Percentiles rank a stretch among this genome's conserved stretches.
phyloP scores from a whole-genome alignment of 345 rosid species.

The Populus pruinosa region DNA sequence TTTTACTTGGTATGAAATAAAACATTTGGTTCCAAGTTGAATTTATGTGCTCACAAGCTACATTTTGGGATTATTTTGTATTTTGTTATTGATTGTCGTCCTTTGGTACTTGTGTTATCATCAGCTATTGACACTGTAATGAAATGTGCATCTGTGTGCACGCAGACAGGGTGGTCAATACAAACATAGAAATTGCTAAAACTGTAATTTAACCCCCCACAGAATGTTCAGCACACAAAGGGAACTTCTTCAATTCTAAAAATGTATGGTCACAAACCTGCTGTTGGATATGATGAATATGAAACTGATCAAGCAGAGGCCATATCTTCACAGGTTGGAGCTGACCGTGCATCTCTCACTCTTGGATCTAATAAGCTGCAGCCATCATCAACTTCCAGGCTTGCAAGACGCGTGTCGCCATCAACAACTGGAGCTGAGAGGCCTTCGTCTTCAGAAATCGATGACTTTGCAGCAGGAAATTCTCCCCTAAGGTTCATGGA shows the following conservation, averaged over 20 bases:
- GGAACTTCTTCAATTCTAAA: slow-evolving; percentile 45
- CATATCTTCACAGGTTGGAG: slow-evolving; percentile 46
- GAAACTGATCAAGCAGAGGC: slow-evolving; percentile 51
- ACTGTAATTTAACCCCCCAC: slow-evolving; percentile 16
- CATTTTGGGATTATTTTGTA: neutral
- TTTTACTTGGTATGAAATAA: neutral
- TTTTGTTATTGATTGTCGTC: neutral
- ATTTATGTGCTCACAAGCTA: neutral
- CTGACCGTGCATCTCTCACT: slow-evolving; percentile 44
- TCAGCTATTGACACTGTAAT: neutral
- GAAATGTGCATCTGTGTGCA: neutral
- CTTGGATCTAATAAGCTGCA: slow-evolving; percentile 47
- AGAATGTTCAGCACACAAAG: slow-evolving; percentile 45
- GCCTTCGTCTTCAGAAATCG: slow-evolving; percentile 38
- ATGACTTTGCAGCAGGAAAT: slow-evolving; percentile 46
- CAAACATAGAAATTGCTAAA: slow-evolving; percentile 15
- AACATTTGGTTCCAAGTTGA: neutral
- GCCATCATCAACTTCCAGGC: slow-evolving; percentile 40
- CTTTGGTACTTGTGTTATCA: slow-evolving; percentile 1
- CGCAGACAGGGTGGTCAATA: slow-evolving; percentile 8
- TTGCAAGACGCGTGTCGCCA: slow-evolving; percentile 42
- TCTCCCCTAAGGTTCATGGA: slow-evolving; percentile 61
- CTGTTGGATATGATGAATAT: slow-evolving; percentile 42
- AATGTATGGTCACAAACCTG: slow-evolving; percentile 40
- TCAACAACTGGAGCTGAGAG: slow-evolving; percentile 38